Evolutionary conservation across 1,284 basidiomycete species (phyloP), one percentile per base, ranked within the genome.

Genomic region (Leccinum pallidistipes): DNA sequence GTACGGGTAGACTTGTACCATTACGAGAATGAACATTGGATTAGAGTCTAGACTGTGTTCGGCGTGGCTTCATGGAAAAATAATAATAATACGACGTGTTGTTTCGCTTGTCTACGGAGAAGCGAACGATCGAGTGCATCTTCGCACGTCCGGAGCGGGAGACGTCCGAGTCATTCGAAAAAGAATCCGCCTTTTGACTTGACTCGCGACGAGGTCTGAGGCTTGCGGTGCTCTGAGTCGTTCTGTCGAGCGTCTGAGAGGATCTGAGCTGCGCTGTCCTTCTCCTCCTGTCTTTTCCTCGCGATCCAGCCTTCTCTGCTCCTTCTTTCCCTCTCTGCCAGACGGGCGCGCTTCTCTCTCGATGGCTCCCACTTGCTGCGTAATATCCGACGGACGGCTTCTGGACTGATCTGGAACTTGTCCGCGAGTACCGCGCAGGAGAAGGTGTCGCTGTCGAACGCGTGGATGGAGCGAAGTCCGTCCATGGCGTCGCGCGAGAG

Each of bases 401-500:
- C 95, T 51, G 90, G 86, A 69, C 88, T 92, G 71, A 97, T 86
- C 69, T 81, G 87, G 77, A 97, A 97, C 70, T 86, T 85, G 62
- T 88, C 82, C 21, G 92, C 87, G 16, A 97, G 85, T 0, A 88
- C 76, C 18, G 87, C 82, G 14, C 88, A 90, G 29, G 83, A 83
- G 77, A 91, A 95, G 36, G 77, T 82, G 55, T 80, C 79, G 4
- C 90, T 89, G 72, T 97, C 87, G 53, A 86, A 74, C 43, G 77
- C 74, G 74, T 96, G 85, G 64, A 97, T 79, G 56, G 86, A 80
- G 40, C 92, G 86, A 63, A 97, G 73, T 32, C 88, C 88, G 61
- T 91, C 89, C 94, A 97, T 97, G 32, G 94, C 93, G 63, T 94
- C 90, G 62, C 91, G 85, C n/a, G 92, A 94, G 58, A 97, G 76